Evolutionary conservation across 331 rosid species (phyloP).

Genomic region (Saraca asoca): DNA sequence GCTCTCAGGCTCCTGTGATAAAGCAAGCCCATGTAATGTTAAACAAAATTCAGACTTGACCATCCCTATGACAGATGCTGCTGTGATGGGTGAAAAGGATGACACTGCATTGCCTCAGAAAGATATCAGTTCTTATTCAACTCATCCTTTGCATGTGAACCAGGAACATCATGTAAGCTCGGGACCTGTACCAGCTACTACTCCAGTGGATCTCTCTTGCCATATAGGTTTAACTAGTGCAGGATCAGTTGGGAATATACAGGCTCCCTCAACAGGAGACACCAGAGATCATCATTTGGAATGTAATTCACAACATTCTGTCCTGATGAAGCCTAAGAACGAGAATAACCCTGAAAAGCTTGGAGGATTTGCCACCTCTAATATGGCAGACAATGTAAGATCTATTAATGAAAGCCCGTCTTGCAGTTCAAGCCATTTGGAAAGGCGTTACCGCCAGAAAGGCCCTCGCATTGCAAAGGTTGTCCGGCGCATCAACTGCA

Average conservation of each 20-base stretch:
- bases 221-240: conserved; percentile 39
- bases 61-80: conserved; percentile 52
- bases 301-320: conserved; percentile 45
- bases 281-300: conserved; percentile 30
- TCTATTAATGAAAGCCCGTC: conserved; percentile 53
- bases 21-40: conserved; percentile 42
- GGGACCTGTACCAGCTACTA: conserved; percentile 43
- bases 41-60: conserved; percentile 41
- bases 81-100: conserved; percentile 49
- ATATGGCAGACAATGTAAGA: conserved; percentile 50
- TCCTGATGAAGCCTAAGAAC: conserved; percentile 46
- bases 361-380: conserved; percentile 51
- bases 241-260: conserved; percentile 40
- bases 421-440: conserved; percentile 58
- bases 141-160: conserved; percentile 39
- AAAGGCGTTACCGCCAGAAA: conserved; percentile 68
- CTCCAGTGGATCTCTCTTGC: conserved; percentile 41
- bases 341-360: conserved; percentile 53
- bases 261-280: conserved; percentile 39
- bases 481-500: conserved; percentile 90
- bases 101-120: conserved; percentile 38
- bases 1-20: conserved; percentile 46
- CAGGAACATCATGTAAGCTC: conserved; percentile 44
- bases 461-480: conserved; percentile 99
- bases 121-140: conserved; percentile 40